Evolutionary conservation across 2,329 filamentous ascomycete genomes (phyloP).

Genomic region (Cladobotryum protrusum): DNA sequence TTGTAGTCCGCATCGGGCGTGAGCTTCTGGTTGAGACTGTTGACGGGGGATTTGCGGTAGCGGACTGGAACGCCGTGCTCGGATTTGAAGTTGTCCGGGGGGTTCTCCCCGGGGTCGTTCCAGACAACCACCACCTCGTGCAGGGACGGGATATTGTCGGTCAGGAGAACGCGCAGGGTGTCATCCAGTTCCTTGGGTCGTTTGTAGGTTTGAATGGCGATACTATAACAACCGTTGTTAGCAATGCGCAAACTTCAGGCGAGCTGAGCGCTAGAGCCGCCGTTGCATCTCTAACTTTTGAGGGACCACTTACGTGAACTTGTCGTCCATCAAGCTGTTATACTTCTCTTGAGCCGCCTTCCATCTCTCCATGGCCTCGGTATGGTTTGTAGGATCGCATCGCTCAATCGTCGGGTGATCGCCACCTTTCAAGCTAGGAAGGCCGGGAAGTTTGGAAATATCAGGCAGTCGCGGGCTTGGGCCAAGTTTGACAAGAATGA

Average conservation of each 20-base stretch:
- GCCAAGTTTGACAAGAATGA: constrained; percentile 7
- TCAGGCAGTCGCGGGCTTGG: constrained; percentile 7
- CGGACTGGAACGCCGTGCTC: constrained; percentile 20
- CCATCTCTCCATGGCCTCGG: constrained; percentile 5
- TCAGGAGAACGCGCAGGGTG: constrained; percentile 17
- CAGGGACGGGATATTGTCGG: constrained; percentile 19
- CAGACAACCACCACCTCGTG: constrained; percentile 23
- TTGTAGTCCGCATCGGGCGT: constrained; percentile 17
- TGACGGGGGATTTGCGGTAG: constrained; percentile 18
- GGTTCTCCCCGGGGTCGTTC: constrained; percentile 20
- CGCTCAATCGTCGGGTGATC: neutral
- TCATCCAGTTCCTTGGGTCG: constrained; percentile 20
- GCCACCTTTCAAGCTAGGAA: neutral
- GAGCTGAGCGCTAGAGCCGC: neutral
- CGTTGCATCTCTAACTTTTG: neutral
- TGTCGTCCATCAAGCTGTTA: constrained; percentile 30
- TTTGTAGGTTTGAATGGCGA: constrained; percentile 22
- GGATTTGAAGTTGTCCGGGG: constrained; percentile 17
- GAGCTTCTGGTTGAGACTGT: constrained; percentile 23
- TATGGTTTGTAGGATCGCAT: constrained; percentile 8
- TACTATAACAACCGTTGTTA: constrained; percentile 12
- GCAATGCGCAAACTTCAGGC: neutral
- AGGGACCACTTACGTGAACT: constrained; percentile 20
- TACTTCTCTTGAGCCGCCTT: constrained; percentile 24
- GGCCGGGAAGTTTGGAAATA: constrained; percentile 3